Evolutionary conservation across 2,329 filamentous ascomycete species (phyloP).

Genomic region (Aspergillus fumigatus): DNA sequence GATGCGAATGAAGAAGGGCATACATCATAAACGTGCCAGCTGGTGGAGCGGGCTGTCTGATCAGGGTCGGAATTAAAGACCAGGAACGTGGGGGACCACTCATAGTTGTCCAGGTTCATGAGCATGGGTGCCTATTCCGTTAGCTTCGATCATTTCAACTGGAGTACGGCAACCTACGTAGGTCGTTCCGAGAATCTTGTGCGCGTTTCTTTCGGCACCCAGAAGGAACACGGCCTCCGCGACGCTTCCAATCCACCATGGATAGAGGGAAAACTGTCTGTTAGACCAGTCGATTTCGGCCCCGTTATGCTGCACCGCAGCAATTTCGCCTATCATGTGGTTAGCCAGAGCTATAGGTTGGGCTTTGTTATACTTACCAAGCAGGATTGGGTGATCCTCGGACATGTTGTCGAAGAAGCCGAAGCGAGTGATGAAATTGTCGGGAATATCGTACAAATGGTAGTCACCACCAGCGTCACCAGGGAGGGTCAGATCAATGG

Average conservation of each 20-base stretch:
- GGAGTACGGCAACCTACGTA: constrained; percentile 15
- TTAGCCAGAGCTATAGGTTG: background rate
- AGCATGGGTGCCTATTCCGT: constrained; percentile 22
- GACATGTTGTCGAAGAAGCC: constrained; percentile 49
- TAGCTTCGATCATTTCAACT: background rate
- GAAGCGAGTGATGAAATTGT: constrained; percentile 49
- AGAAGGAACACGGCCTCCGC: constrained; percentile 63
- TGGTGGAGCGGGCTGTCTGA: constrained; percentile 26
- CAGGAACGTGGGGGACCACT: constrained; percentile 29
- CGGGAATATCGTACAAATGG: constrained; percentile 50
- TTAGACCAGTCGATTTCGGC: constrained; percentile 44
- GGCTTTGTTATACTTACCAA: constrained; percentile 14
- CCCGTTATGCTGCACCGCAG: constrained; percentile 36
- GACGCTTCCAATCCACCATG: constrained; percentile 58
- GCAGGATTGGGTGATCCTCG: constrained; percentile 19
- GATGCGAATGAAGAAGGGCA: constrained; percentile 12
- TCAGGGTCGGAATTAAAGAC: constrained; percentile 27
- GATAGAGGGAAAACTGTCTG: constrained; percentile 43
- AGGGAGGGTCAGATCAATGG: constrained; percentile 23
- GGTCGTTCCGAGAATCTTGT: constrained; percentile 25
- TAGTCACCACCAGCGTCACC: constrained; percentile 32
- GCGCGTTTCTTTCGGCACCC: constrained; percentile 58
- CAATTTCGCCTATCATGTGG: constrained; percentile 21
- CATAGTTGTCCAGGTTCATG: constrained; percentile 24
- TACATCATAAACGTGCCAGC: constrained; percentile 28